Evolutionary conservation across 2,329 filamentous ascomycete genomes (phyloP).

Genomic region (Laburnicola sp.): DNA sequence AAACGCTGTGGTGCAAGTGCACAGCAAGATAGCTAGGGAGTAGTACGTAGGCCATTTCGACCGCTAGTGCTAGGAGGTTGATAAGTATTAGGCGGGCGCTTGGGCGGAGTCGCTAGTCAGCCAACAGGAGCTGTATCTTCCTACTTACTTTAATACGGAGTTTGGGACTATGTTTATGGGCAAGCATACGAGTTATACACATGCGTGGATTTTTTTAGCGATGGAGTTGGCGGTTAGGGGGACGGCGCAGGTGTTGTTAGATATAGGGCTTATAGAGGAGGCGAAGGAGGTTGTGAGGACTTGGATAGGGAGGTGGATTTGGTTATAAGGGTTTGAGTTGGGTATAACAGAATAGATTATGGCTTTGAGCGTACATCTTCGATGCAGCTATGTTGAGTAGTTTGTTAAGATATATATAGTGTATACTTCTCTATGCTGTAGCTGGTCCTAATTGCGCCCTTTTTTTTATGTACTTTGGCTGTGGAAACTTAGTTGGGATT

Average conservation of each 20-base stretch:
- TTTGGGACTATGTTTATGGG: conserved; percentile 67
- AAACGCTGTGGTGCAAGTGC: conserved; percentile 69
- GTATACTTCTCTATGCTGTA: too few relatives aligned
- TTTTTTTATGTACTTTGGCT: too few relatives aligned
- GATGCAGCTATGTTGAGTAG: too few relatives aligned
- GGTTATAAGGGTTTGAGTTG: conserved; percentile 35
- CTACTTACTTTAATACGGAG: conserved; percentile 73
- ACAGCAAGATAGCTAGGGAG: conserved; percentile 61
- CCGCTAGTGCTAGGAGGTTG: conserved; percentile 66
- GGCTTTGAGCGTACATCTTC: too few relatives aligned
- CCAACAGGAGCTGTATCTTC: conserved; percentile 70
- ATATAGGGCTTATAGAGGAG: conserved; percentile 69
- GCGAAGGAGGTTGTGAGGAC: conserved; percentile 65
- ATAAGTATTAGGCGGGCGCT: conserved; percentile 63
- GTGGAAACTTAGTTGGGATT: too few relatives aligned
- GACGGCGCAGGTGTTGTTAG: conserved; percentile 64
- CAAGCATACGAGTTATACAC: conserved; percentile 72
- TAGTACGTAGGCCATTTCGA: conserved; percentile 68
- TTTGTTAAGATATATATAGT: too few relatives aligned
- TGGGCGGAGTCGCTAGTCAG: conserved; percentile 65
- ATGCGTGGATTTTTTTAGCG: conserved; percentile 70
- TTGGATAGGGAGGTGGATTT: conserved; percentile 72
- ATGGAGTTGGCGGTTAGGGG: conserved; percentile 69
- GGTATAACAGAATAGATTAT: too few relatives aligned
- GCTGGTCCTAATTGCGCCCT: too few relatives aligned